Evolutionary conservation across 306 rosid species (phyloP).

Genomic region (Ziziphus jujuba): DNA sequence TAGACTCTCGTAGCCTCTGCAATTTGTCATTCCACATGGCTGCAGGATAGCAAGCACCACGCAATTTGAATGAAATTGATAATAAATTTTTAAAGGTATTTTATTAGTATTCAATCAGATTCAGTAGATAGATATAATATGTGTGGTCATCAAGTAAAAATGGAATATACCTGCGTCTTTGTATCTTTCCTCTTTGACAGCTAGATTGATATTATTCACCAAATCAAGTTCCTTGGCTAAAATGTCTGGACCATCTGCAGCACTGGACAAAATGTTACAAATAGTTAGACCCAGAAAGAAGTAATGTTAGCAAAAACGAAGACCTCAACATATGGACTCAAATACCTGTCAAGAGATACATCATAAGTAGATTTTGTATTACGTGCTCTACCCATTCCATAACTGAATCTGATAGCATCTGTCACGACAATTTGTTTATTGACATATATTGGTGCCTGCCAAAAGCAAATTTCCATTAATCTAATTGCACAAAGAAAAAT

Average conservation of each 20-base stretch:
- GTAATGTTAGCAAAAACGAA: slow-evolving; percentile 8
- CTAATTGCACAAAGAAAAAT: slow-evolving; percentile 12
- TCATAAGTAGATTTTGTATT: slow-evolving; percentile 60
- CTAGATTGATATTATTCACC: slow-evolving; percentile 68
- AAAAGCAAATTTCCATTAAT: slow-evolving; percentile 23
- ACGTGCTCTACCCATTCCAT: slow-evolving; percentile 68
- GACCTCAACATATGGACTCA: slow-evolving; percentile 19
- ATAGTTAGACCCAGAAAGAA: slow-evolving; percentile 18
- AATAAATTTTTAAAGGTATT: neutral
- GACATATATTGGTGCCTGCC: slow-evolving; percentile 96
- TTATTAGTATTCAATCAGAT: neutral
- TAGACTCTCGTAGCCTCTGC: slow-evolving; percentile 61
- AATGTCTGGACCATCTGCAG: slow-evolving; percentile 75
- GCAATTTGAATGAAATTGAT: neutral
- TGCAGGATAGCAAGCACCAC: slow-evolving; percentile 41
- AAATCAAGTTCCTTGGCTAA: slow-evolving; percentile 70
- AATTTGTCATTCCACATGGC: slow-evolving; percentile 87
- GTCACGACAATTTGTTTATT: slow-evolving; percentile 73
- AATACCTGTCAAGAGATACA: slow-evolving; percentile 89
- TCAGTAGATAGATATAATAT: neutral
- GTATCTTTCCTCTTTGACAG: slow-evolving; percentile 81
- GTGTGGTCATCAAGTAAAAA: neutral
- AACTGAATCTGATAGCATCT: slow-evolving; percentile 77
- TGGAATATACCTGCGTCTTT: slow-evolving; percentile 69
- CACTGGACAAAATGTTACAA: slow-evolving; percentile 44